Conservation (phyloP, 2,329 filamentous ascomycete species). For the Sclerotinia subarctica region DNA sequence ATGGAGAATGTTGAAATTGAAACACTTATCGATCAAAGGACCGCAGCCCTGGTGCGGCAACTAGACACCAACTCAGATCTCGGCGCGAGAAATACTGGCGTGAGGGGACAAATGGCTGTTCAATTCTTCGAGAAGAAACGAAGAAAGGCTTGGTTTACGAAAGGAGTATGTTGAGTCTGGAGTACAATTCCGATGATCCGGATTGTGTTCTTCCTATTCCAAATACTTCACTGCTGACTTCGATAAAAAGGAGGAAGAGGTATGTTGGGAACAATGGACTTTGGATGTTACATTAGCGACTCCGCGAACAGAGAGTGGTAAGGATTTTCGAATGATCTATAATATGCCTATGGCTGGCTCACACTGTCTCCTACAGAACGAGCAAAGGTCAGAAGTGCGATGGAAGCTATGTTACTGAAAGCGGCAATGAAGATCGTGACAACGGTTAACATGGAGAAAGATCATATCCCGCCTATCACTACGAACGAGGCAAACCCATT, state of each 20-base stretch:
- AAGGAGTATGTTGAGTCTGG: slow-evolving; percentile 56
- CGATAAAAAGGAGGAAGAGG: slow-evolving; percentile 19
- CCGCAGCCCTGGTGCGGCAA: slow-evolving; percentile 73
- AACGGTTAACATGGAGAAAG: slow-evolving; percentile 83
- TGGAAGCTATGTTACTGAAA: slow-evolving; percentile 84
- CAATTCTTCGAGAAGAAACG: slow-evolving; percentile 95
- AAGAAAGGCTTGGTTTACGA: slow-evolving; percentile 75
- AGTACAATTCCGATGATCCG: slow-evolving; percentile 14
- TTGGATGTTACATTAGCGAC: slow-evolving; percentile 90
- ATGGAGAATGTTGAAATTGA: slow-evolving; percentile 89
- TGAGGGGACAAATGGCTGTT: slow-evolving; percentile 75
- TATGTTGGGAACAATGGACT: slow-evolving; percentile 93
- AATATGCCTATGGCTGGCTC: slow-evolving; percentile 18
- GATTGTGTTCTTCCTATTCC: slow-evolving; percentile 3
- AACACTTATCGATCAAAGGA: slow-evolving; percentile 87
- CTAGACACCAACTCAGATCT: slow-evolving; percentile 58
- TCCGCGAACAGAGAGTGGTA: slow-evolving; percentile 83
- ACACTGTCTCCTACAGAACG: slow-evolving; percentile 55
- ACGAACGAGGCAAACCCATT: slow-evolving; percentile 91
- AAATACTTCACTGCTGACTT: slow-evolving; percentile 10
- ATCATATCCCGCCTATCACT: slow-evolving; percentile 95
- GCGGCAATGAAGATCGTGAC: slow-evolving; percentile 87
- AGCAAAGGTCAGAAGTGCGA: slow-evolving; percentile 82
- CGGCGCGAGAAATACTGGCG: slow-evolving; percentile 48
- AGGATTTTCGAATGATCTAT: slow-evolving; percentile 35